phyloP scores from a whole-genome alignment of 2,329 filamentous ascomycete genomes.

The Calonectria leucothoes region DNA sequence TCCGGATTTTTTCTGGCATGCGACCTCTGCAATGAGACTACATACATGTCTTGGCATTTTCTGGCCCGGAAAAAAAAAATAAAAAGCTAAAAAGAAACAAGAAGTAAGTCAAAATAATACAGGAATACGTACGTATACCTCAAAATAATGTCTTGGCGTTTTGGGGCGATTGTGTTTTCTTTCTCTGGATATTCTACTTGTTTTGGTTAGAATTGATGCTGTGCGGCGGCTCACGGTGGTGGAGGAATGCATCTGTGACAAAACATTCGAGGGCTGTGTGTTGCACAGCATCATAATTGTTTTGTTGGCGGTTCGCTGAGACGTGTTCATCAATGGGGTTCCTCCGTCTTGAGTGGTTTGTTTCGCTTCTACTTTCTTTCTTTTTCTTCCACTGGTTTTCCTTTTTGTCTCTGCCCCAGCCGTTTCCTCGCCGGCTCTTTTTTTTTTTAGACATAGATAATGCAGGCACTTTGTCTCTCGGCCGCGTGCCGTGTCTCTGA shows the following conservation, averaged over 20 bases:
- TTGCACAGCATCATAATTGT: background rate
- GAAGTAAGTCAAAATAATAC: too few species aligned
- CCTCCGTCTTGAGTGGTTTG: background rate
- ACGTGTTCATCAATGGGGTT: background rate
- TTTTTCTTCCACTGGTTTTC: background rate
- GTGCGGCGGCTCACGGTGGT: too few species aligned
- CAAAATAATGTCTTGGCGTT: too few species aligned
- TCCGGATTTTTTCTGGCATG: too few species aligned
- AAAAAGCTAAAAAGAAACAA: too few species aligned
- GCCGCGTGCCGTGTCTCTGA: constrained; percentile 5
- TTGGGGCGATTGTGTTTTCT: too few species aligned
- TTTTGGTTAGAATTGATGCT: too few species aligned
- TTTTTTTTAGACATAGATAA: background rate
- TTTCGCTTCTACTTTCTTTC: background rate
- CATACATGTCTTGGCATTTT: too few species aligned
- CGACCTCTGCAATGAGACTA: too few species aligned
- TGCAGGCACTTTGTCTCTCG: constrained; percentile 7
- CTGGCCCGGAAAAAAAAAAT: background rate
- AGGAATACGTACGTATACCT: too few species aligned
- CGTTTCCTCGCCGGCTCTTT: background rate
- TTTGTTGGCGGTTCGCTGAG: background rate
- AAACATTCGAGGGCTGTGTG: background rate
- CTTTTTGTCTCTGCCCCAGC: constrained; percentile 3
- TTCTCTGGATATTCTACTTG: too few species aligned
- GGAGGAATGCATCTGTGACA: too few species aligned